A percentile compares a stretch with the other conserved stretches of the same genome.
These are phyloP conservation scores for Mycena olivaceomarginata DNA, from an alignment of 768 basidiomycete species.

Conservation along the genomic window DNA sequence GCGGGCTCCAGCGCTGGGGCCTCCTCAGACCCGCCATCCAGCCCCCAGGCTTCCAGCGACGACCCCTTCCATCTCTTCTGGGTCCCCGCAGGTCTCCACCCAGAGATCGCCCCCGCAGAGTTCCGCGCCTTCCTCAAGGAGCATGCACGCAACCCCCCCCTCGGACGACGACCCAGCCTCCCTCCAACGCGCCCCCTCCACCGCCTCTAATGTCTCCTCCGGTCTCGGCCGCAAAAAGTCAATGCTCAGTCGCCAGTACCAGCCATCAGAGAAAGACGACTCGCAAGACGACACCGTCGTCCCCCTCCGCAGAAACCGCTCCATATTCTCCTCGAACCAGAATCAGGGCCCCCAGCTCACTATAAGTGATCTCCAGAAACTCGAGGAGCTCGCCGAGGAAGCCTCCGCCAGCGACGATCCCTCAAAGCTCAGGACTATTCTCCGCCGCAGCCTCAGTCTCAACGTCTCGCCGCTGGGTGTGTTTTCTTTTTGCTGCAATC, in stretches of 20 bases:
- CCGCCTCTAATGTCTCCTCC: conserved; percentile 62
- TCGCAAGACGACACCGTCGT: conserved; percentile 81
- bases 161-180: conserved; percentile 65
- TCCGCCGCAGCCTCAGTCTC: conserved; percentile 91
- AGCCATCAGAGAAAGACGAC: conserved; percentile 88
- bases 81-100: conserved; percentile 97
- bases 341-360: conserved; percentile 90
- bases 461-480: conserved; percentile 91
- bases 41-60: conserved; percentile 68
- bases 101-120: conserved; percentile 97
- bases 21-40: conserved; percentile 46
- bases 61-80: conserved; percentile 97
- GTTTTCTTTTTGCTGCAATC: conserved; percentile 54
- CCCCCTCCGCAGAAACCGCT: conserved; percentile 81
- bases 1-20: conserved; percentile 60
- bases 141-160: conserved; percentile 81
- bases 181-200: conserved; percentile 65
- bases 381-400: conserved; percentile 96
- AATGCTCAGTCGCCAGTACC: conserved; percentile 96
- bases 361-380: conserved; percentile 93
- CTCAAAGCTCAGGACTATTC: conserved; percentile 83
- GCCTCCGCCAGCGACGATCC: conserved; percentile 90
- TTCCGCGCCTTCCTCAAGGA: conserved; percentile 97
- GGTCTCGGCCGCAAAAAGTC: conserved; percentile 90
- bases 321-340: conserved; percentile 69